Percentiles rank a stretch among this genome's conserved stretches.
These are phyloP conservation scores for Cyclospora cayetanensis DNA, from an alignment of 169 alveolate genomes.

Conservation along the genomic window DNA sequence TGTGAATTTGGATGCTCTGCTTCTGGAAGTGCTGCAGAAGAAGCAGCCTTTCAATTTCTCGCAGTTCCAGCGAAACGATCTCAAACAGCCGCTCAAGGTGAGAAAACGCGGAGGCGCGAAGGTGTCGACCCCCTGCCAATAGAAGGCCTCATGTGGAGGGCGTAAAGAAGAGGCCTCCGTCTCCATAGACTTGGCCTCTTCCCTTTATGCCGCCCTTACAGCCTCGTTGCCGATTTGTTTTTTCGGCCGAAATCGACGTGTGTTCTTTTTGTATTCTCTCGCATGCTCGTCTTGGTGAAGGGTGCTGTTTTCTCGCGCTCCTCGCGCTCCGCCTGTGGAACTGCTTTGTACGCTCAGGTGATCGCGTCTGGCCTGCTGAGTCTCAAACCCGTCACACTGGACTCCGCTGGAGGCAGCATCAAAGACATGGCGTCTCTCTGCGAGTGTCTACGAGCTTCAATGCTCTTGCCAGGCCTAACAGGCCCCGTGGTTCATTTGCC, in stretches of 20 bases:
- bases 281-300: conserved; percentile 1
- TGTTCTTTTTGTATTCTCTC: too few species aligned
- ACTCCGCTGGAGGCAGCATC: conserved; percentile 34
- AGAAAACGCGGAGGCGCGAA: neutral
- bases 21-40: conserved; percentile 57
- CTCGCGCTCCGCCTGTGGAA: neutral
- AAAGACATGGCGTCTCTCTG: conserved; percentile 12
- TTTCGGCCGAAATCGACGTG: too few species aligned
- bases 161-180: too few species aligned
- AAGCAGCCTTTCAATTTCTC: conserved; percentile 69
- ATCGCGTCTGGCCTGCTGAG: conserved; percentile 61
- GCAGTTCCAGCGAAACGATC: neutral
- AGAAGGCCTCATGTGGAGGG: too few species aligned
- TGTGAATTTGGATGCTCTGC: conserved; percentile 58
- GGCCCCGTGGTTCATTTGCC: conserved; percentile 73
- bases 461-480: conserved; percentile 73
- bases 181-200: too few species aligned
- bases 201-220: too few species aligned
- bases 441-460: conserved; percentile 74
- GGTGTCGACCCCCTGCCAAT: too few species aligned
- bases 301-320: neutral
- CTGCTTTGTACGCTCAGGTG: conserved; percentile 17
- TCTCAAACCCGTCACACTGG: conserved; percentile 38
- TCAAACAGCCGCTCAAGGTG: conserved; percentile 73
- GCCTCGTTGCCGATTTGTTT: too few species aligned